Conservation (phyloP, 2,329 filamentous ascomycete species). For the Diaporthe capsici region DNA sequence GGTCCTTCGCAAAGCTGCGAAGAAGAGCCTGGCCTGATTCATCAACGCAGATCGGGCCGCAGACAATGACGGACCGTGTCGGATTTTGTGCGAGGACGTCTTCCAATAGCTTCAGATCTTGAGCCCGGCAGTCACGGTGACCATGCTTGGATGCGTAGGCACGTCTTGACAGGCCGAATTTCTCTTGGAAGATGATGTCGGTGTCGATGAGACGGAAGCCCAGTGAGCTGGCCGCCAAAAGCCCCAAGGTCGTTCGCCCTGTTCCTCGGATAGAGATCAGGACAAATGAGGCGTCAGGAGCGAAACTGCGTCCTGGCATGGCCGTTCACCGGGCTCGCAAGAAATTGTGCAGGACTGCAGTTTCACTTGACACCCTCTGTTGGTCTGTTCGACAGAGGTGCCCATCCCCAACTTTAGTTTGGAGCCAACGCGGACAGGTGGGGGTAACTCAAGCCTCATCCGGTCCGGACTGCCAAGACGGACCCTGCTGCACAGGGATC, state of each 20-base stretch:
- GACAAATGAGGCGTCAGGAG: conserved; percentile 16
- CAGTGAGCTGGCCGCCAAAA: conserved; percentile 42
- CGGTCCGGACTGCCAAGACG: no score
- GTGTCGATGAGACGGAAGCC: conserved; percentile 71
- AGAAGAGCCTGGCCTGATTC: conserved; percentile 66
- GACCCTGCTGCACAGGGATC: neutral
- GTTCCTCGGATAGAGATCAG: conserved; percentile 12
- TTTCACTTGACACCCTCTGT: neutral
- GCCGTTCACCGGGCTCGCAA: neutral
- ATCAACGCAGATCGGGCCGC: conserved; percentile 66
- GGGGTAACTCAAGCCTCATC: neutral
- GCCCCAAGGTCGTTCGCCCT: conserved; percentile 20
- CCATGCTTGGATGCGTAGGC: conserved; percentile 66
- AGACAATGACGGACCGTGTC: conserved; percentile 71
- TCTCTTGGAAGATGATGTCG: conserved; percentile 70
- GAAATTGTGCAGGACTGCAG: neutral
- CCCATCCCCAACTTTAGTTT: neutral
- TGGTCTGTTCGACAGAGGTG: neutral
- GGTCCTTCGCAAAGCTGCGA: conserved; percentile 65
- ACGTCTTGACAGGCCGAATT: conserved; percentile 67
- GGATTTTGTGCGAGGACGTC: conserved; percentile 62
- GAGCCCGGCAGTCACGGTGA: neutral
- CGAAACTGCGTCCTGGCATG: conserved; percentile 18
- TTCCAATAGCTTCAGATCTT: conserved; percentile 1
- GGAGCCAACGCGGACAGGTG: neutral